Base-by-base conservation (phyloP, 2,329 filamentous ascomycete species). In the Aspergillus aculeatus region DNA sequence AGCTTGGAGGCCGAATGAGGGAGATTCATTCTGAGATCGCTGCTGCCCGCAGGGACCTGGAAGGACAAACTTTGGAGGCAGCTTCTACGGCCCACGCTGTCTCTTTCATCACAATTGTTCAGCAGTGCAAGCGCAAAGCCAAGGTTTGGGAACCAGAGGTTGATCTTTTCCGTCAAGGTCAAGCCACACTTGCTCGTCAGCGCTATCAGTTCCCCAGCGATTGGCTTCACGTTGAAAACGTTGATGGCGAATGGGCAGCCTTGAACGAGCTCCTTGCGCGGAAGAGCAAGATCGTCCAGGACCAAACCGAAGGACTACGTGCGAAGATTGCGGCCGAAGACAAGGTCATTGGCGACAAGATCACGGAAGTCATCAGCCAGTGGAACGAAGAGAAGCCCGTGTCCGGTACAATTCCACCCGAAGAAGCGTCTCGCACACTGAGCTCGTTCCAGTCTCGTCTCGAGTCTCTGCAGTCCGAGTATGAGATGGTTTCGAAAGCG, bases 311-410 rank as follows among this genome's bases (percentile, higher is more conserved):
- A 76, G 95, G 91, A 47, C 83, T 99, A 64, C 89, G 92, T 52
- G 93, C 95, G 38, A 99, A 99, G 82, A 98, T 99, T 66, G 83
- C 87, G 54, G 92, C 94, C 0, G 93, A 99, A 76, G 95, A 99
- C 76, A 91, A 91, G 76, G 86, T 97, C 16, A 90, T 99, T 23
- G 89, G 86, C 52, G 90, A 94, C 71, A 95, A 95, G 74, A 96
- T 99, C 64, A 80, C 84, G 3, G 92, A 97, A 73, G 88, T 96
- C 58, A 90, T 90, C 21, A 81, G 81, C 9, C 89, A 96, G 73
- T 99, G 95, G 95, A 92, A 93, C 66, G 91, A 96, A 58, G 91
- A 99, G 77, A 97, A 98, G 79, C 95, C 95, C 1, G 92, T 99
- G 0, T 96, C 95, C 29, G 95, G 95, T 29, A 95, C 90, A 1